Evolutionary conservation across 225 moss, liverwort and hornwort genomes (phyloP).

Genomic region (Bryum argenteum): DNA sequence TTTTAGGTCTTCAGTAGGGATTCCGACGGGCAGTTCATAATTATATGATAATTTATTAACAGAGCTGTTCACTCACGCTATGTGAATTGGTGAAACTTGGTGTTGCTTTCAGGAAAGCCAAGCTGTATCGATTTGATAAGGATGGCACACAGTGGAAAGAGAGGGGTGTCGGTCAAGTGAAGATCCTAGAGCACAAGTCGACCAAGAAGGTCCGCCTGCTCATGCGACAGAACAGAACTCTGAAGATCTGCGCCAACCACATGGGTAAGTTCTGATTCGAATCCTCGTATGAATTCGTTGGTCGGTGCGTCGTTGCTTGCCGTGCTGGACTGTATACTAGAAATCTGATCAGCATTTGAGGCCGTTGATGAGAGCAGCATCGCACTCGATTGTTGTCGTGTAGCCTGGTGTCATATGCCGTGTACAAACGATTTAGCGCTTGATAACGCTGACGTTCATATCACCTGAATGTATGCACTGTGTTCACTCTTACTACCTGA

Average conservation of each 20-base stretch:
- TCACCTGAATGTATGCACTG: too few relatives aligned
- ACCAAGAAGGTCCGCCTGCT: conserved; percentile 73
- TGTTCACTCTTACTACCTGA: too few relatives aligned
- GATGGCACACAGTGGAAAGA: conserved; percentile 94
- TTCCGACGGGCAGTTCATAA: too few relatives aligned
- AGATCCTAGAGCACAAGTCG: conserved; percentile 73
- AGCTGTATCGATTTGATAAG: conserved; percentile 85
- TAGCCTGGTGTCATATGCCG: too few relatives aligned
- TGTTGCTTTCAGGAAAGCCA: conserved; percentile 61
- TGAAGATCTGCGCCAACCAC: conserved; percentile 88
- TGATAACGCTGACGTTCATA: too few relatives aligned
- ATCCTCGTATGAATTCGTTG: background rate
- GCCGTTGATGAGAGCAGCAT: too few relatives aligned
- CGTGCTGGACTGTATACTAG: background rate
- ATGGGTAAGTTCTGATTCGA: conserved; percentile 40
- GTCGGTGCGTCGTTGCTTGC: background rate
- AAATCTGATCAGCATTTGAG: too few relatives aligned
- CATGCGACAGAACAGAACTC: conserved; percentile 86
- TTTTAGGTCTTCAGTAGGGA: too few relatives aligned
- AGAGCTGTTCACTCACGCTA: too few relatives aligned
- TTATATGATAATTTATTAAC: too few relatives aligned
- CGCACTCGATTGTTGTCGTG: too few relatives aligned
- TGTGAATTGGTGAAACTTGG: background rate
- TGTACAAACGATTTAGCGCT: background rate
- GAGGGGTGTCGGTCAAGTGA: conserved; percentile 91